Conservation (phyloP, 306 rosid genomes). For the Dalbergia oliveri region DNA sequence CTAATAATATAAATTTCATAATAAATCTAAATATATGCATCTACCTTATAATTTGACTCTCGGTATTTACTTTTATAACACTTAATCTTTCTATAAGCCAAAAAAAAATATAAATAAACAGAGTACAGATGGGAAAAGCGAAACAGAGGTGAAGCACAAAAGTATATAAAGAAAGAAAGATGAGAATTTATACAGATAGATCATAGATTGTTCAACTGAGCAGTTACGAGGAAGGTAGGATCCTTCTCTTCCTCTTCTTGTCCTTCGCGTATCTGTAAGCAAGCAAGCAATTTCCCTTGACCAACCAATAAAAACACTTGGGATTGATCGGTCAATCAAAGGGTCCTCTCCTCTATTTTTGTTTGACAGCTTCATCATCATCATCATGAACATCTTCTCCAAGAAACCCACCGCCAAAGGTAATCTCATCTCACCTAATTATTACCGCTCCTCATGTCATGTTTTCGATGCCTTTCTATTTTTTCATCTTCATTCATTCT, state of each 20-base stretch:
- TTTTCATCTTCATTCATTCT: neutral
- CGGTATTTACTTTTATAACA: too few relatives aligned
- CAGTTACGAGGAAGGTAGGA: neutral
- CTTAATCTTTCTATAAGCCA: too few relatives aligned
- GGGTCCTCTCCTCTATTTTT: neutral
- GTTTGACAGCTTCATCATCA: neutral
- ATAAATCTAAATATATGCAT: too few relatives aligned
- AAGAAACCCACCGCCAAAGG: slow-evolving; percentile 98
- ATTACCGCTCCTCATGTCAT: too few relatives aligned
- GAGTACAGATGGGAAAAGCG: neutral
- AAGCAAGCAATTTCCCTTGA: neutral
- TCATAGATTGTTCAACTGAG: neutral
- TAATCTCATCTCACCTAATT: slow-evolving; percentile 3
- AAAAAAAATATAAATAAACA: neutral
- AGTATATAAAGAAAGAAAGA: neutral
- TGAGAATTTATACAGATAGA: too few relatives aligned
- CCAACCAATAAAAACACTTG: neutral
- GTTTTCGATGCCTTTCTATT: neutral
- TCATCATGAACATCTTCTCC: slow-evolving; percentile 79
- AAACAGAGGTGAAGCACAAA: neutral
- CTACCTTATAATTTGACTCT: too few relatives aligned
- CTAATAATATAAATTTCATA: too few relatives aligned
- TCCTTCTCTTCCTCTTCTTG: neutral
- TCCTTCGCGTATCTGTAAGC: neutral
- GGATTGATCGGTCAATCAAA: neutral